Conservation (phyloP, 179 eudicot species). For the Corrigiola litoralis region DNA sequence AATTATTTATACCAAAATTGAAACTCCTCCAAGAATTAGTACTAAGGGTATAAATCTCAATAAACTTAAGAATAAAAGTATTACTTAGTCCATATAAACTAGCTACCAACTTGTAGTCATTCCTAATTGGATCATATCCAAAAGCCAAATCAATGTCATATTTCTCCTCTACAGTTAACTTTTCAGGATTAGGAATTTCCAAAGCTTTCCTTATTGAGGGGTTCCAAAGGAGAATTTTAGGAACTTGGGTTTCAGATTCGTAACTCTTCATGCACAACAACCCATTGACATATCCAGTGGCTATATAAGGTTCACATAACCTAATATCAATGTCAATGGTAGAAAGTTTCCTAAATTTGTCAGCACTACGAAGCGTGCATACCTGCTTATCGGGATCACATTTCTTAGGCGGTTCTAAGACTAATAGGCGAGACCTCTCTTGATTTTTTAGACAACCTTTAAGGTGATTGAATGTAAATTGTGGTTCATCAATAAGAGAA, state of each 20-base stretch:
- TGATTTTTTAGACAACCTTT: neutral
- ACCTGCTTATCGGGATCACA: neutral
- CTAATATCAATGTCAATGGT: neutral
- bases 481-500: slow-evolving; percentile 10
- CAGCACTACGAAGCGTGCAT: neutral
- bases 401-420: neutral
- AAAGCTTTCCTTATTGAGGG: slow-evolving; percentile 16
- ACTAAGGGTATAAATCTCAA: slow-evolving; percentile 15
- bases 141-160: slow-evolving; percentile 8
- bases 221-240: slow-evolving; percentile 15
- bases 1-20: neutral
- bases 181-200: slow-evolving; percentile 4
- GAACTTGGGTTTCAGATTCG: neutral
- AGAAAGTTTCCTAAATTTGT: slow-evolving; percentile 12
- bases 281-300: slow-evolving; percentile 11
- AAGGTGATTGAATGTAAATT: neutral
- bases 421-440: neutral
- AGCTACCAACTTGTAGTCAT: slow-evolving; percentile 17
- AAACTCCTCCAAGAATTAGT: slow-evolving; percentile 5
- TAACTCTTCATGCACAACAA: slow-evolving; percentile 13
- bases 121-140: slow-evolving; percentile 10
- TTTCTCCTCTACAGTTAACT: neutral
- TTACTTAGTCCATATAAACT: neutral
- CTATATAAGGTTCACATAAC: neutral
- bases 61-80: neutral